Conservation (phyloP, 495 filamentous ascomycete genomes). For the Trypethelium eluteriae region DNA sequence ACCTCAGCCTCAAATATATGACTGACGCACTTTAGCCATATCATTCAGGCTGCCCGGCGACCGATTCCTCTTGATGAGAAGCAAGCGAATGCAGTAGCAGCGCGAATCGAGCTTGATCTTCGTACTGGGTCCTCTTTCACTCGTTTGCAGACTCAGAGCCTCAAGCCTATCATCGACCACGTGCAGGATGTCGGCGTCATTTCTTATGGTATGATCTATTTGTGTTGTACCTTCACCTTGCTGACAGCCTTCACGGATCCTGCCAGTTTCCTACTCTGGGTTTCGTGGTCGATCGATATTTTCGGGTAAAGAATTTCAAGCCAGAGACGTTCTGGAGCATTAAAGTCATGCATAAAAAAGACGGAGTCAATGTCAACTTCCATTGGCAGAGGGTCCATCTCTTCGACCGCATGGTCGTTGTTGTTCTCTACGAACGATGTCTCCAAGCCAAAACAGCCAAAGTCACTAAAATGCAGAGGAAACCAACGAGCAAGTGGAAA, state of each 20-base stretch:
- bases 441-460: constrained; percentile 66
- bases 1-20: constrained; percentile 29
- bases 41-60: constrained; percentile 71
- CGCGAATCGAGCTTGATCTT: constrained; percentile 86
- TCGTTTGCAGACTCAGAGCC: constrained; percentile 69
- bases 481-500: constrained; percentile 89
- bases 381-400: constrained; percentile 74
- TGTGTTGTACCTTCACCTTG: neutral
- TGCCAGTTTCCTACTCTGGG: constrained; percentile 96
- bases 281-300: constrained; percentile 94
- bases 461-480: constrained; percentile 75
- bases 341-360: constrained; percentile 68
- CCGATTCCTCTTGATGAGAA: constrained; percentile 72
- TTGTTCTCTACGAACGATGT: constrained; percentile 79
- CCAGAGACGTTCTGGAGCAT: constrained; percentile 91
- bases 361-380: constrained; percentile 75
- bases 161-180: constrained; percentile 57
- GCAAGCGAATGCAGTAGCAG: constrained; percentile 81
- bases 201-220: constrained; percentile 63
- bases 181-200: constrained; percentile 52
- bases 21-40: constrained; percentile 47
- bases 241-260: constrained; percentile 41
- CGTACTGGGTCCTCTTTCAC: constrained; percentile 89
- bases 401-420: constrained; percentile 77
- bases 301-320: constrained; percentile 84